phyloP scores from a whole-genome alignment of 345 rosid species.

The rapeseed (Brassica napus) region DNA sequence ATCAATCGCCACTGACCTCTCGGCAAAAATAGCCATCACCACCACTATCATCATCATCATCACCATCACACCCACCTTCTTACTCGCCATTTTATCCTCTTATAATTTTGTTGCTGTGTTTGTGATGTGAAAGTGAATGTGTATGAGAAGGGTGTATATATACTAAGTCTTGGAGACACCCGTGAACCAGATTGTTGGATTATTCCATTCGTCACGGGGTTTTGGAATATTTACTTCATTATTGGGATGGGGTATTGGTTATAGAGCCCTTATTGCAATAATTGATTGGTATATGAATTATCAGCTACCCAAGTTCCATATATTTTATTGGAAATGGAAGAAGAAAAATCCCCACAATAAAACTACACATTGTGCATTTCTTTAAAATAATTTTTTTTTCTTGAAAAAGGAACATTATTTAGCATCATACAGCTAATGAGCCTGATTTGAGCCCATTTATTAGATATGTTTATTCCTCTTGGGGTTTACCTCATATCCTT shows the following conservation, averaged over 20 bases:
- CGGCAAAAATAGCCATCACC: not conserved
- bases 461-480: not conserved
- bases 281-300: not conserved
- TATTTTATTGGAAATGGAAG: not conserved
- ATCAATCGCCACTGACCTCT: slow-evolving; percentile 35
- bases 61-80: slow-evolving; percentile 1
- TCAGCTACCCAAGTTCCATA: not conserved
- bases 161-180: not conserved
- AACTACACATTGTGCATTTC: not conserved
- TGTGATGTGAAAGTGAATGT: slow-evolving; percentile 14
- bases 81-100: slow-evolving; percentile 23
- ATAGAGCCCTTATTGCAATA: no score
- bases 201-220: slow-evolving; percentile 19
- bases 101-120: not conserved
- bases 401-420: not conserved
- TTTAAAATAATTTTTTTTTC: no score
- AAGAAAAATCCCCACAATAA: not conserved
- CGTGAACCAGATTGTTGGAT: slow-evolving; percentile 21
- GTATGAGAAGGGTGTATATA: slow-evolving; percentile 1
- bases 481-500: not conserved
- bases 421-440: not conserved
- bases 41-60: not conserved
- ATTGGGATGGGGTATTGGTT: not conserved
- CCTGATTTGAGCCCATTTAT: not conserved
- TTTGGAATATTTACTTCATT: not conserved